Evolutionary conservation across 495 filamentous ascomycete species (phyloP), one percentile per base, ranked within the genome.

Genomic region (Podospora appendiculata): DNA sequence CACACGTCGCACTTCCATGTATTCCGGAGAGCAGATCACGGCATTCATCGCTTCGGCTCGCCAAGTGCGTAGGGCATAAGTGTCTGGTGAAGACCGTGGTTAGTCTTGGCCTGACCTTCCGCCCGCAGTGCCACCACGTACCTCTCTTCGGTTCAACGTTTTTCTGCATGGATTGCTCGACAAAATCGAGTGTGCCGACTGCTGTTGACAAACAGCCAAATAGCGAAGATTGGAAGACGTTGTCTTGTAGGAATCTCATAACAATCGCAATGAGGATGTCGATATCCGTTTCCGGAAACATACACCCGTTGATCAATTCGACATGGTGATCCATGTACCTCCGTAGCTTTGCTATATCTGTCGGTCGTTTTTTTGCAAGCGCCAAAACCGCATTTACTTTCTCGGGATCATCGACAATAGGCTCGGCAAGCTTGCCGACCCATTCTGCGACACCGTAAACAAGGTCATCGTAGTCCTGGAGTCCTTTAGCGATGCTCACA

Each of bases 61-160:
- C 68, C 68, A 71, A 5, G 65, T 60, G 4, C 61, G 58, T 6
- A 65, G 40, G 0, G 63, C 61, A 44, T 59, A 63, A 14, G 63
- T 50, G 45, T 71, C 68, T 70, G 54, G 6, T 18, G 8, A 6
- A 8, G n/a, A n/a, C 18, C 1, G 17, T 19, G 10, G 47, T 54
- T 38, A 57, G 50, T 14, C 10, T 39, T 16, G 10, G 16, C 9
- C 36, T 14, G 14, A 39, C 32, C n/a, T n/a, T 13, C 39, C 48
- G n/a, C 5, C 18, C 6, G 38, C 32, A 52, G 38, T 19, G 3
- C 3, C 2, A 18, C 9, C 42, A 13, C 16, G 36, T 52, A 65
- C 64, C 58, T 62, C 61, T 41, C 46, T 60, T 63, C 1, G 59
- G 61, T 45, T 58, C 52, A 8, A 65, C 57, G 14, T 57, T 51